Conservation (phyloP, 2,329 filamentous ascomycete species). For the Aspergillus amoenus region DNA sequence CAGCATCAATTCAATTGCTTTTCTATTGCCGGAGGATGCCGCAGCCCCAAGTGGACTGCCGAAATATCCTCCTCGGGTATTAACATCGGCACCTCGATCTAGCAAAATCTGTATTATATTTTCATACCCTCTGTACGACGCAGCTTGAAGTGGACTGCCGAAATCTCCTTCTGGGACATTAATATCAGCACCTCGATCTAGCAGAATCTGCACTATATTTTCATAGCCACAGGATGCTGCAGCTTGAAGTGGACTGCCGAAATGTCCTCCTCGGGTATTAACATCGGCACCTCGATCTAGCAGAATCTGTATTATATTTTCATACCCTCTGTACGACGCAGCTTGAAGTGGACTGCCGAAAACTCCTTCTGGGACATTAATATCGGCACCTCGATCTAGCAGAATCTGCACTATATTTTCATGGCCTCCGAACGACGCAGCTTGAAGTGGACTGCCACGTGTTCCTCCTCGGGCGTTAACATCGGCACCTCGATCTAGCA, state of each 20-base stretch:
- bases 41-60: background rate
- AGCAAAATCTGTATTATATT: background rate
- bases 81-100: background rate
- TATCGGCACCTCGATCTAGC: background rate
- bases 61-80: background rate
- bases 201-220: background rate
- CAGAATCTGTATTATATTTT: background rate
- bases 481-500: background rate
- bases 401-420: background rate
- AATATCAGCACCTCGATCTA: background rate
- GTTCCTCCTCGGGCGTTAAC: background rate
- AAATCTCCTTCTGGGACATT: background rate
- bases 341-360: background rate
- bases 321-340: background rate
- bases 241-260: background rate
- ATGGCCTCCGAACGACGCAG: background rate
- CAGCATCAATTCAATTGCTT: background rate
- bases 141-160: background rate
- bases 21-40: background rate
- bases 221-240: background rate
- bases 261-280: background rate
- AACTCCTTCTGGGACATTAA: background rate
- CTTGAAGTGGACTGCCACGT: background rate
- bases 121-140: background rate
- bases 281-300: background rate